Evolutionary conservation across 768 basidiomycete species (phyloP), one percentile per base, ranked within the genome.

Genomic region (Calocybe cyanea): DNA sequence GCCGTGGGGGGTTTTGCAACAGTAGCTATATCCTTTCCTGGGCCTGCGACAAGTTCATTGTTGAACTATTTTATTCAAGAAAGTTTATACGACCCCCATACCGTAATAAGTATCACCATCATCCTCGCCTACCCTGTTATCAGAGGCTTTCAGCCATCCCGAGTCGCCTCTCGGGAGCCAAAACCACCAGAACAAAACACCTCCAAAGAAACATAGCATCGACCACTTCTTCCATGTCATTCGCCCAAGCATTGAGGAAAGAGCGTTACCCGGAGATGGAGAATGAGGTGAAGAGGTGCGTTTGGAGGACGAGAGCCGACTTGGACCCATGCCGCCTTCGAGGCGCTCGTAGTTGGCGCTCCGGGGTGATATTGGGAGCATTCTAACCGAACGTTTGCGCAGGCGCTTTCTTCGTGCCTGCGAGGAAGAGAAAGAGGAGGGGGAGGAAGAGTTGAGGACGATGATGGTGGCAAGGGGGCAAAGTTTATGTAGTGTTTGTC

Each of bases 181-280:
- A 28, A 28, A 28, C 25, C 25, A 28, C 25, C 25, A 28, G 11
- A 28, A 28, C 6, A 11, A 5, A 11, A 28, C 25, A 5, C 25
- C 25, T 5, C 25, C 25, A 28, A 28, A 28, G 25, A 28, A 28
- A 28, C 25, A 28, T 28, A 28, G 11, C 5, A 11, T 11, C 25
- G 25, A 78, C 45, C 87, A 74, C 66, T 78, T 85, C 62, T 80
- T 87, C 86, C 86, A 88, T 15, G 61, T 69, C 48, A 73, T 70
- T 0, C 64, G 58, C 38, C 55, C 19, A 45, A 53, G 14, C 33
- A 51, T 18, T 51, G 25, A 5, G 6, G 25, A 28, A 6, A 28
- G 25, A 11, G 25, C 11, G 11, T 28, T 5, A 11, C 6, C 5
- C 6, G 25, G 11, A 28, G 25, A 28, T 11, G 25, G 11, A 6